Conservation (phyloP, 306 rosid species). For the Gastrolobium villosum region DNA sequence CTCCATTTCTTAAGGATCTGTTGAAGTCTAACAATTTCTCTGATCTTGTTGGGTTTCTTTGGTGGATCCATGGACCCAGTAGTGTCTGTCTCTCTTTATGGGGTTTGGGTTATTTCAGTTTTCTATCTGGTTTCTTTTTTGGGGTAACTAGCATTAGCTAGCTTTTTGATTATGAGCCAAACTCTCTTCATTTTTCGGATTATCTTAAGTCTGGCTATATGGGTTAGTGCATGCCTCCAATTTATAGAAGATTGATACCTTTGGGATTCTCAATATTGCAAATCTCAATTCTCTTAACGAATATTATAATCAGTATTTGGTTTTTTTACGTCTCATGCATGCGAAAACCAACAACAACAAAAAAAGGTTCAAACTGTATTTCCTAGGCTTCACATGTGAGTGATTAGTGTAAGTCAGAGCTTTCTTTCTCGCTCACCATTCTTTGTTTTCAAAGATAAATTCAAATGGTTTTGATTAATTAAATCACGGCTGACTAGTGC, state of each 20-base stretch:
- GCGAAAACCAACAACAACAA: conserved; percentile 45
- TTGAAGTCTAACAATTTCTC: conserved; percentile 91
- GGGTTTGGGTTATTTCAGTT: conserved; percentile 31
- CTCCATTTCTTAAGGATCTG: conserved; percentile 97
- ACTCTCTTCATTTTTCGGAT: conserved; percentile 1
- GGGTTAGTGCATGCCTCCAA: conserved; percentile 45
- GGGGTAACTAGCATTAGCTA: neutral
- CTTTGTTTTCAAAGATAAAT: conserved; percentile 50
- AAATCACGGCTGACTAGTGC: conserved; percentile 41
- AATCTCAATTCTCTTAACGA: conserved; percentile 8
- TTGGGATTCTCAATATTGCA: conserved; percentile 33
- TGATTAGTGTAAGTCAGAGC: conserved; percentile 52
- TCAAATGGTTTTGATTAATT: conserved; percentile 52
- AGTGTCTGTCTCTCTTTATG: conserved; percentile 31
- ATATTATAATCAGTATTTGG: conserved; percentile 25
- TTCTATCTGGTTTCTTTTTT: neutral
- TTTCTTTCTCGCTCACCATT: conserved; percentile 52
- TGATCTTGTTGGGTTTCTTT: conserved; percentile 89
- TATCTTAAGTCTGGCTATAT: conserved; percentile 38
- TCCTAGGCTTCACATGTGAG: conserved; percentile 50
- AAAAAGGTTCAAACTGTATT: conserved; percentile 39
- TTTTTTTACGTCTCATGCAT: conserved; percentile 52
- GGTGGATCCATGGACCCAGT: conserved; percentile 64
- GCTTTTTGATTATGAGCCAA: neutral
- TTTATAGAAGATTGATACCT: conserved; percentile 57